Conservation (phyloP, 2,329 filamentous ascomycete species). For the Stromatinia cepivora region DNA sequence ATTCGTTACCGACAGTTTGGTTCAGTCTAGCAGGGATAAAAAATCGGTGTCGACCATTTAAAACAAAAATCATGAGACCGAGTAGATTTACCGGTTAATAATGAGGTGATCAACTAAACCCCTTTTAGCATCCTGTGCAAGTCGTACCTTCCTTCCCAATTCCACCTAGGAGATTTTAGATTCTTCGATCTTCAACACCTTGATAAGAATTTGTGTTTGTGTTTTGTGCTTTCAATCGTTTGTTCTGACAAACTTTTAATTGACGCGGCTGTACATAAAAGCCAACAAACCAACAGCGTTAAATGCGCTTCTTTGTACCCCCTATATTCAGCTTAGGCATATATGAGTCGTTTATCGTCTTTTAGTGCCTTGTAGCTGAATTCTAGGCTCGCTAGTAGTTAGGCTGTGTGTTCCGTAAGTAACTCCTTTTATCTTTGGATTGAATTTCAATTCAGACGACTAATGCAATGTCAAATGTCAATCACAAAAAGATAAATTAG, state of each 20-base stretch:
- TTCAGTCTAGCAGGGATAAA: constrained; percentile 15
- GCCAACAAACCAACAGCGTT: constrained; percentile 15
- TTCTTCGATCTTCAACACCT: background rate
- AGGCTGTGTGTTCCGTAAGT: constrained; percentile 1
- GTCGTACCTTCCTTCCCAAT: background rate
- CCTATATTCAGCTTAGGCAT: constrained; percentile 12
- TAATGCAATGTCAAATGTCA: constrained; percentile 16
- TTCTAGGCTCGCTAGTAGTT: background rate
- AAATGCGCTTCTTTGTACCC: constrained; percentile 22
- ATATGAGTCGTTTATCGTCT: background rate
- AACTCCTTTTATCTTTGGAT: constrained; percentile 2
- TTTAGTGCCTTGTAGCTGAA: constrained; percentile 14
- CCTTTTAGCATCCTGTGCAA: background rate
- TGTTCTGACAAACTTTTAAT: background rate
- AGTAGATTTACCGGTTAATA: constrained; percentile 9
- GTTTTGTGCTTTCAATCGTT: background rate
- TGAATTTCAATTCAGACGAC: background rate
- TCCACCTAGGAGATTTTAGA: background rate
- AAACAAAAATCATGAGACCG: constrained; percentile 8
- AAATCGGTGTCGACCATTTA: background rate
- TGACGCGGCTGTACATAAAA: constrained; percentile 9
- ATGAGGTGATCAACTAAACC: constrained; percentile 5
- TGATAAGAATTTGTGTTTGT: background rate
- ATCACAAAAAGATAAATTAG: constrained; percentile 12
- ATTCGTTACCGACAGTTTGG: constrained; percentile 20